These are phyloP conservation scores for Gossypioides kirkii DNA, from an alignment of 345 rosid species.

Conservation along the genomic window DNA sequence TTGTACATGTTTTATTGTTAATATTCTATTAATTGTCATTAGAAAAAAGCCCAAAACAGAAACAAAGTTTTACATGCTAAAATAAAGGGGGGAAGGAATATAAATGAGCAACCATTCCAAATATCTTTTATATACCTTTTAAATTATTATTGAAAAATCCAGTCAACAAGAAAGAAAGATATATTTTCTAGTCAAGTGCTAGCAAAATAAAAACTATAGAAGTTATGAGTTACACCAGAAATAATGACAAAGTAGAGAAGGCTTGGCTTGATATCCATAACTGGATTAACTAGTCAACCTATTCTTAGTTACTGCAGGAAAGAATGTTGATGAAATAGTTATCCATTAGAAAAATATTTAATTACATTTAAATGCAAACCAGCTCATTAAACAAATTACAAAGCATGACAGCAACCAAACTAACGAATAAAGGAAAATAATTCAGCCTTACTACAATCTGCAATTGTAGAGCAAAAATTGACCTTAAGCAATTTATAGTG, in stretches of 20 bases:
- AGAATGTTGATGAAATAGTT: not conserved
- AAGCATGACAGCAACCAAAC: not conserved
- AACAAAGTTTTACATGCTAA: not conserved
- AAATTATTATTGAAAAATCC: not conserved
- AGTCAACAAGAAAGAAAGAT: not conserved
- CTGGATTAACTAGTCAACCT: not conserved
- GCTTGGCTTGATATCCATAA: not conserved
- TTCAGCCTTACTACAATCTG: not conserved
- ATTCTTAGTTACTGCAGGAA: not conserved
- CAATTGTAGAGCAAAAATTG: not conserved
- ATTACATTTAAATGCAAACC: not conserved
- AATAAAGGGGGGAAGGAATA: not conserved
- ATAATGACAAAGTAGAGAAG: not conserved
- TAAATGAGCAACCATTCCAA: not conserved
- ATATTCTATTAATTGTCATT: not conserved
- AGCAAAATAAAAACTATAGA: not conserved
- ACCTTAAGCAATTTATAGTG: not conserved
- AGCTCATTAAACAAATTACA: not conserved
- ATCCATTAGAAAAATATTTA: not conserved
- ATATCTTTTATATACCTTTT: no score
- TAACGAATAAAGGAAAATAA: not conserved
- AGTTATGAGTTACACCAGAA: not conserved
- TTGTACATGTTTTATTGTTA: not conserved
- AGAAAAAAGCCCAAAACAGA: not conserved
- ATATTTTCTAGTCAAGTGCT: not conserved